These are phyloP conservation scores for Bretschneidera sinensis DNA, from an alignment of 345 rosid genomes.

Conservation along the genomic window DNA sequence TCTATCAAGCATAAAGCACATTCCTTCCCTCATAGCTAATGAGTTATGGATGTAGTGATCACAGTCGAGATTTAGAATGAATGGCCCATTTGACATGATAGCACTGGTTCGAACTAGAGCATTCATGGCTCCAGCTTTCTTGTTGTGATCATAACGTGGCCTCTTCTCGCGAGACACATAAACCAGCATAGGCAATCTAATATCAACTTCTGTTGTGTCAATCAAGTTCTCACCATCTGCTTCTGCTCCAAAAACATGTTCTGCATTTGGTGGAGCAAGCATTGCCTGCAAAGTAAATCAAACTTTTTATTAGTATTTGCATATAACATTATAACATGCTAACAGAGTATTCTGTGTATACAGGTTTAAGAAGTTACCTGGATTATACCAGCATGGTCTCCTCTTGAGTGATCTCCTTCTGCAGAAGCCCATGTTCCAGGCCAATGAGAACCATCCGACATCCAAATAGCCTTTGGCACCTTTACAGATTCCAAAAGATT, in stretches of 20 bases:
- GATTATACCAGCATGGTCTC: slow-evolving; percentile 79
- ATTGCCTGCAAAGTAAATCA: slow-evolving; percentile 43
- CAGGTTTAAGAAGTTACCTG: slow-evolving; percentile 42
- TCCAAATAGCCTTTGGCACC: slow-evolving; percentile 70
- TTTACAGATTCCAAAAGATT: slow-evolving; percentile 34
- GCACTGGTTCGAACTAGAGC: slow-evolving; percentile 60
- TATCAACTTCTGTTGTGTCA: slow-evolving; percentile 53
- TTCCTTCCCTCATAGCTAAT: slow-evolving; percentile 56
- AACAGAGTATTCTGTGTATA: neutral
- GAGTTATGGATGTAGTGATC: slow-evolving; percentile 62
- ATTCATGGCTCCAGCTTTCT: slow-evolving; percentile 75
- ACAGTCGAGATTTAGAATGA: slow-evolving; percentile 62
- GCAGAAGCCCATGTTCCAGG: slow-evolving; percentile 83
- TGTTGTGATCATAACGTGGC: slow-evolving; percentile 63
- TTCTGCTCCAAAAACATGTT: slow-evolving; percentile 56
- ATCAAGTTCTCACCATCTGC: slow-evolving; percentile 45
- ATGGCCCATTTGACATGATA: slow-evolving; percentile 66
- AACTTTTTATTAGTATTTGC: slow-evolving; percentile 7
- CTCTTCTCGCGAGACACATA: slow-evolving; percentile 66
- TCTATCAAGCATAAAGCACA: slow-evolving; percentile 69
- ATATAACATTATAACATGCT: neutral
- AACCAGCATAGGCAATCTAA: slow-evolving; percentile 53
- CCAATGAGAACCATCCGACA: slow-evolving; percentile 87
- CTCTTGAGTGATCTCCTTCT: slow-evolving; percentile 55
- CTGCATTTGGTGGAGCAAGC: slow-evolving; percentile 77